phyloP scores from a whole-genome alignment of 1,284 basidiomycete species.

The Kwoniella shivajii region DNA sequence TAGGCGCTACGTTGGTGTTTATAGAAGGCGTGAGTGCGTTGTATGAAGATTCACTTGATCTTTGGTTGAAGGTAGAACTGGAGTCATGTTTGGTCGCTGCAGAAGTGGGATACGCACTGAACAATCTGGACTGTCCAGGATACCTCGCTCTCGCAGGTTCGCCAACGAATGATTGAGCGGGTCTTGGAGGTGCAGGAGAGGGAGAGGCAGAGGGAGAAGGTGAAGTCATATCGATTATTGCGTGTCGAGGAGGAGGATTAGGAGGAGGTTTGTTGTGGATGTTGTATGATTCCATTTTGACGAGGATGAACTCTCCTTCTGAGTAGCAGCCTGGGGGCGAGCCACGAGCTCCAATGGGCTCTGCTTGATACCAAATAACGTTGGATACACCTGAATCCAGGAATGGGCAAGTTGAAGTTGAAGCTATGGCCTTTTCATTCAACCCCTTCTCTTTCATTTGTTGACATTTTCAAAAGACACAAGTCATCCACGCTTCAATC shows the following conservation, averaged over 20 bases:
- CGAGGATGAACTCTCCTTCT: not conserved
- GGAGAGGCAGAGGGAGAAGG: constrained; percentile 8
- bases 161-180: too few relatives aligned
- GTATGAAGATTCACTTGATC: not conserved
- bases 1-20: not conserved
- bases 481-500: not conserved
- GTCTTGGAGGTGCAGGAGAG: constrained; percentile 10
- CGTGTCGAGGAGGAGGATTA: not conserved
- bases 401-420: not conserved
- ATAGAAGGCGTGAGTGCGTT: constrained; percentile 2
- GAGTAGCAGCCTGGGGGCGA: too few relatives aligned
- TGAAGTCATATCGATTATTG: constrained; percentile 18
- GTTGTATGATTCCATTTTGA: constrained; percentile 18
- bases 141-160: too few relatives aligned
- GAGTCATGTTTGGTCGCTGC: not conserved
- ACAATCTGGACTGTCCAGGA: too few relatives aligned
- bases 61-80: not conserved
- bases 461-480: constrained; percentile 1
- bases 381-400: not conserved
- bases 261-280: constrained; percentile 10
- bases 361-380: not conserved
- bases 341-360: too few relatives aligned
- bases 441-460: too few relatives aligned
- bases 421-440: too few relatives aligned
- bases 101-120: too few relatives aligned